Percentiles rank a stretch among this genome's conserved stretches.
Evolutionary conservation across 352 stramenopile species (phyloP).

Genomic region (Phytophthora kernoviae): DNA sequence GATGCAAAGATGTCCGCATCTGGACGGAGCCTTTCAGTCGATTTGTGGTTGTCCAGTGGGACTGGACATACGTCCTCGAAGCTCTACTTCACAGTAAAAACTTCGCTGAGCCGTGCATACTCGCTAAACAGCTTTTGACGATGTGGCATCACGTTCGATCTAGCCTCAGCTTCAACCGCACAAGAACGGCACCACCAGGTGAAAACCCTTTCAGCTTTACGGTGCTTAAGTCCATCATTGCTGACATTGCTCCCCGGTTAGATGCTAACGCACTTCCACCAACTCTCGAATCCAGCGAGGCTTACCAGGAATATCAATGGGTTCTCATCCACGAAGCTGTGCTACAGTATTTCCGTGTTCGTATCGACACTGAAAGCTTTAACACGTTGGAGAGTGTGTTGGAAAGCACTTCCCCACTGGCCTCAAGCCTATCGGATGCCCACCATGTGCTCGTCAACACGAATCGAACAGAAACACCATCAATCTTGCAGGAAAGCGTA

Average conservation of each 20-base stretch:
- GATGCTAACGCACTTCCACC: not conserved
- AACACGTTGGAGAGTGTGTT: slow-evolving; percentile 7
- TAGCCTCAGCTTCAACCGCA: not conserved
- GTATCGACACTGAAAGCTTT: slow-evolving; percentile 15
- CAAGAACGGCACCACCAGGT: not conserved
- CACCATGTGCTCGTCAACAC: not conserved
- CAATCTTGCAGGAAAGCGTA: slow-evolving; percentile 9
- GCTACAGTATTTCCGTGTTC: slow-evolving; percentile 20
- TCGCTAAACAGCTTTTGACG: slow-evolving; percentile 26
- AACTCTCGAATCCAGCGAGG: not conserved
- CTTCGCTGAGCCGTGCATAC: slow-evolving; percentile 16
- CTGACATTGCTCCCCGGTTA: not conserved
- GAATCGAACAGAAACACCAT: not conserved
- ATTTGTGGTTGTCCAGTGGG: slow-evolving; percentile 34
- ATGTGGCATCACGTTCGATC: slow-evolving; percentile 29
- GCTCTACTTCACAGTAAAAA: slow-evolving; percentile 33
- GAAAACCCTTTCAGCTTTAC: slow-evolving; percentile 17
- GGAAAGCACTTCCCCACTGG: not conserved
- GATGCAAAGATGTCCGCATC: slow-evolving; percentile 12
- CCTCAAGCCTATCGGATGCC: not conserved
- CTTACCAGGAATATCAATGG: not conserved
- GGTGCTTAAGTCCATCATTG: slow-evolving; percentile 16
- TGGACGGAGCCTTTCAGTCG: slow-evolving; percentile 34
- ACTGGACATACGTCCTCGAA: slow-evolving; percentile 37
- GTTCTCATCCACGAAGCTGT: slow-evolving; percentile 9